Evolutionary conservation across 2,329 filamentous ascomycete species (phyloP).

Genomic region (Thelonectria rubi): DNA sequence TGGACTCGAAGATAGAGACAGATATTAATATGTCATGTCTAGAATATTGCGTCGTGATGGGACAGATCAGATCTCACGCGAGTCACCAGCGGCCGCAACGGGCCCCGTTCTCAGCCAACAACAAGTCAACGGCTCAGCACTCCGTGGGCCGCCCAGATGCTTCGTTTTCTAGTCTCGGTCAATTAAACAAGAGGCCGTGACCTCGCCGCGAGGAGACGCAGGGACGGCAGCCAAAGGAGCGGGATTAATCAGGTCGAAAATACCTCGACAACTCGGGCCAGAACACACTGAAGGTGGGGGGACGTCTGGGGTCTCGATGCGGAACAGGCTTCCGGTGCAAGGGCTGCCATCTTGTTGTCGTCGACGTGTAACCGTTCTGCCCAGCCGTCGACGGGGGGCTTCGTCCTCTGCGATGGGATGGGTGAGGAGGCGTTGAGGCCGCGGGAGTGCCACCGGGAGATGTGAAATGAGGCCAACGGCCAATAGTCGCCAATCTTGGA

Average conservation of each 20-base stretch:
- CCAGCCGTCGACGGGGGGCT: conserved; percentile 3
- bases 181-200: conserved; percentile 15
- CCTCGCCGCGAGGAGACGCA: background rate
- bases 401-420: too few species aligned
- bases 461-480: too few species aligned
- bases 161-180: conserved; percentile 24
- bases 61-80: conserved; percentile 41
- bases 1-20: conserved; percentile 42
- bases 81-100: conserved; percentile 38
- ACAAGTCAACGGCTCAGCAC: background rate
- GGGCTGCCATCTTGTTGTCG: conserved; percentile 12
- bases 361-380: conserved; percentile 13
- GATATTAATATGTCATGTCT: conserved; percentile 44
- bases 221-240: conserved; percentile 7
- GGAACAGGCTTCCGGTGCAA: conserved; percentile 24
- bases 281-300: conserved; percentile 3
- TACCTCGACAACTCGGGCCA: background rate
- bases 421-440: too few species aligned
- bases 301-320: conserved; percentile 19
- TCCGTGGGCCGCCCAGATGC: background rate
- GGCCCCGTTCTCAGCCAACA: conserved; percentile 25
- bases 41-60: conserved; percentile 33
- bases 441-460: too few species aligned
- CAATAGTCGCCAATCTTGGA: too few species aligned
- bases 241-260: conserved; percentile 1